Conservation (phyloP, 1,139 yeast genomes). For the Blastobotrys apis region DNA sequence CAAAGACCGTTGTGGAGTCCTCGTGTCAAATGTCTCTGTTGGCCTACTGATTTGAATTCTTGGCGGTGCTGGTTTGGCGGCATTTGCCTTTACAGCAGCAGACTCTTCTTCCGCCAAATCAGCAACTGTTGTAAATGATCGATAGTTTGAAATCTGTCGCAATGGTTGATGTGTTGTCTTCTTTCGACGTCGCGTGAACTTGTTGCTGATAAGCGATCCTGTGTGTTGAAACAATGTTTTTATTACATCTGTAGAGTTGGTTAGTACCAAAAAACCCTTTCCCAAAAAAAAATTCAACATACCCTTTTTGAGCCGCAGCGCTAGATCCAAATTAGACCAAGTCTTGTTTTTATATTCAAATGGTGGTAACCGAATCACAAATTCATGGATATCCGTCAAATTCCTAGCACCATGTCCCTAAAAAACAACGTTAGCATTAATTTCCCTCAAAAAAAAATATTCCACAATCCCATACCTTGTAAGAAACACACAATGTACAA, state of each 20-base stretch:
- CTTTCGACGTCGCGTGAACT: constrained; percentile 46
- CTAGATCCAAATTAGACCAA: constrained; percentile 76
- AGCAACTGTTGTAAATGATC: constrained; percentile 33
- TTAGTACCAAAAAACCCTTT: background rate
- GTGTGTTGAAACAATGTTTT: constrained; percentile 67
- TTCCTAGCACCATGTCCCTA: constrained; percentile 61
- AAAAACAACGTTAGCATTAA: constrained; percentile 6
- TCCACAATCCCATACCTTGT: constrained; percentile 39
- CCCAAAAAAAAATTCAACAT: background rate
- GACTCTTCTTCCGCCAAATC: constrained; percentile 27
- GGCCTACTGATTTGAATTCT: background rate
- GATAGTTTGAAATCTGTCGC: constrained; percentile 35
- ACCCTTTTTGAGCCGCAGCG: constrained; percentile 53
- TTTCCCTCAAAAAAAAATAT: background rate
- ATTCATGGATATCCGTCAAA: constrained; percentile 67
- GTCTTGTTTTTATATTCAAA: constrained; percentile 60
- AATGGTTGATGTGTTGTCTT: constrained; percentile 25
- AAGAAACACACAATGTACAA: constrained; percentile 59
- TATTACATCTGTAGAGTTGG: constrained; percentile 46
- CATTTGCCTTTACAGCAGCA: too few relatives aligned
- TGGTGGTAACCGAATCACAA: constrained; percentile 61
- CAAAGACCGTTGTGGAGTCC: background rate
- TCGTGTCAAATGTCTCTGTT: background rate
- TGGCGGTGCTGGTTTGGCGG: background rate
- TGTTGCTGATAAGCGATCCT: constrained; percentile 77